phyloP scores from a whole-genome alignment of 2,329 filamentous ascomycete species.

The Delphinella strobiligena region DNA sequence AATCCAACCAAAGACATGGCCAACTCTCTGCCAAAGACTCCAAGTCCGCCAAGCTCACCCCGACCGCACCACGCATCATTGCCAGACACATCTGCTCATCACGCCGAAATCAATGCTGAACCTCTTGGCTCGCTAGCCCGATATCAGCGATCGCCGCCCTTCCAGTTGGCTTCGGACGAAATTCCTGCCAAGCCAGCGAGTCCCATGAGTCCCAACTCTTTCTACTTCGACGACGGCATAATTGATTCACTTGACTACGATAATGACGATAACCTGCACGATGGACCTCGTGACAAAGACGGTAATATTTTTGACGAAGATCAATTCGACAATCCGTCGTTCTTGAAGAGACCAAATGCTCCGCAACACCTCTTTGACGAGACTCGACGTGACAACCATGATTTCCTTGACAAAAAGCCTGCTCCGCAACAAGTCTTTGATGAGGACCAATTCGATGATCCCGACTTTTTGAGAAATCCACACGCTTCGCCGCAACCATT shows the following conservation, averaged over 20 bases:
- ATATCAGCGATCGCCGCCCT: neutral
- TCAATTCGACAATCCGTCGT: constrained; percentile 18
- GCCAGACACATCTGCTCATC: too few species aligned
- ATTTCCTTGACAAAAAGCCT: too few species aligned
- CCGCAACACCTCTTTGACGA: neutral
- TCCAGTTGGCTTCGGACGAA: neutral
- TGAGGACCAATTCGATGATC: constrained; percentile 22
- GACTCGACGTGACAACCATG: too few species aligned
- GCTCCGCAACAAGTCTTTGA: too few species aligned
- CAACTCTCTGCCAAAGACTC: neutral
- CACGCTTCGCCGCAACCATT: too few species aligned
- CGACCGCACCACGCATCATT: too few species aligned
- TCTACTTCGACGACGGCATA: constrained; percentile 24
- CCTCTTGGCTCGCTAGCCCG: neutral
- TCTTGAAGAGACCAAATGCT: constrained; percentile 3
- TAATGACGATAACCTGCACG: constrained; percentile 2
- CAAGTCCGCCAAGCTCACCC: too few species aligned
- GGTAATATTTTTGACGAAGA: constrained; percentile 19
- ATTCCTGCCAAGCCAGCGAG: neutral
- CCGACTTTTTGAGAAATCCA: neutral
- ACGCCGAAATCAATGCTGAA: too few species aligned
- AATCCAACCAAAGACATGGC: neutral
- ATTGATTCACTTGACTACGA: constrained; percentile 1
- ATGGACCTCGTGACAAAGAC: neutral
- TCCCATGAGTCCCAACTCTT: constrained; percentile 13